phyloP scores from a whole-genome alignment of 2,329 filamentous ascomycete species.

The Paecilomyces variotii region DNA sequence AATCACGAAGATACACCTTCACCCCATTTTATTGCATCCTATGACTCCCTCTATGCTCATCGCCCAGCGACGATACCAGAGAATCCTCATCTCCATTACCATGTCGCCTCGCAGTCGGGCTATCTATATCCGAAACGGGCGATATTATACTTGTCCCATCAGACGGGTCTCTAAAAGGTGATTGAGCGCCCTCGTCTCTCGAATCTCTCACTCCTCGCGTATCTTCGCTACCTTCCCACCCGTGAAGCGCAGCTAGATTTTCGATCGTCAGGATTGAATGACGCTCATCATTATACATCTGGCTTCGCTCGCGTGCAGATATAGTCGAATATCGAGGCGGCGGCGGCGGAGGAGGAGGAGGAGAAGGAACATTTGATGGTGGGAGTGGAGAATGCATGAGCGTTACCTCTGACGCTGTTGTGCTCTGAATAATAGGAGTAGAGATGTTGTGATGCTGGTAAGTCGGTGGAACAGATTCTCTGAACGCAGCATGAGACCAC shows the following conservation, averaged over 20 bases:
- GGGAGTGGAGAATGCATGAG: neutral
- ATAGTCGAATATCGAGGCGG: neutral
- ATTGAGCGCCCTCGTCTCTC: slow-evolving; percentile 7
- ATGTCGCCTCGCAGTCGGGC: slow-evolving; percentile 2
- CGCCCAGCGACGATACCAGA: slow-evolving; percentile 23
- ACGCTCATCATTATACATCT: neutral
- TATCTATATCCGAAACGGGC: slow-evolving; percentile 14
- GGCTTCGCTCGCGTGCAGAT: neutral
- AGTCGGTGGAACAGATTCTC: neutral
- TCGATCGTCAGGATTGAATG: neutral
- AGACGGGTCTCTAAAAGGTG: slow-evolving; percentile 15
- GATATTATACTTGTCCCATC: slow-evolving; percentile 18
- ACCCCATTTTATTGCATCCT: too few relatives aligned
- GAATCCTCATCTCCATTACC: slow-evolving; percentile 22
- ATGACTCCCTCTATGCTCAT: slow-evolving; percentile 6
- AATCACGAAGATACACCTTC: neutral
- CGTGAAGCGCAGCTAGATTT: slow-evolving; percentile 5
- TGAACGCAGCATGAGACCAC: neutral
- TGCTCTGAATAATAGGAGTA: neutral
- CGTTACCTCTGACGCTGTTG: neutral
- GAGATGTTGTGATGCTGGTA: neutral
- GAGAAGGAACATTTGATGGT: neutral
- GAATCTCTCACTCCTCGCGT: neutral
- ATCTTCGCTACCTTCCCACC: neutral
- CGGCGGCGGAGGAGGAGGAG: neutral